These are phyloP conservation scores for Pochonia chlamydosporia DNA, from an alignment of 2,329 filamentous ascomycete genomes.

Conservation along the genomic window DNA sequence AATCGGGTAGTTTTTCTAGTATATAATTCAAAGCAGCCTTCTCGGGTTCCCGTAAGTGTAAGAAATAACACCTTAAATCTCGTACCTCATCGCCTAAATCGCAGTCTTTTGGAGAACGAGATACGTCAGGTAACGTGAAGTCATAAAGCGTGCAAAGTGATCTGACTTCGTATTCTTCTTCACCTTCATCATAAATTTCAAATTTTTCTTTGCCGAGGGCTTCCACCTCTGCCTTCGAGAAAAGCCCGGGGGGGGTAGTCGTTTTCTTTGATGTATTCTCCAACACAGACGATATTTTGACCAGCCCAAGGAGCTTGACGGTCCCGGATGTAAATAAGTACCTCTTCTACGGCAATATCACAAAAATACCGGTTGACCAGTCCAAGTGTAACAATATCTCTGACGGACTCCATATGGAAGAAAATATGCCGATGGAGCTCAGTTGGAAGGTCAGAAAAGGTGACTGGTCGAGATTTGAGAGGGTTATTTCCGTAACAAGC, in stretches of 20 bases:
- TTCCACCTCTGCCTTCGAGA: neutral
- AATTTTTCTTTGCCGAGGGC: neutral
- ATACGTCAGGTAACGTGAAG: neutral
- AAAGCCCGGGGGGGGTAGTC: slow-evolving; percentile 6
- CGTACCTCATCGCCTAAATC: no score
- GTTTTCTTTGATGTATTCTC: neutral
- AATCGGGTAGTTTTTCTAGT: no score
- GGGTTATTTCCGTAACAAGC: no score
- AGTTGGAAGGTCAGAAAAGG: neutral
- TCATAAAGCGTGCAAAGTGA: neutral
- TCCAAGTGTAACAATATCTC: neutral
- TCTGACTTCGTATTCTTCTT: no score
- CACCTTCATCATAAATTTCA: neutral
- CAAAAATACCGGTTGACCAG: neutral
- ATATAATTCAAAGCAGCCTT: no score
- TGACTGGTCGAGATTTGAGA: no score
- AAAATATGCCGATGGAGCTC: neutral
- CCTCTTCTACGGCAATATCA: neutral
- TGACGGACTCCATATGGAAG: accelerated
- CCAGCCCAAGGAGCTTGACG: neutral
- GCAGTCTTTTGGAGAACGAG: no score
- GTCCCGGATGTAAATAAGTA: accelerated
- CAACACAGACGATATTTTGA: slow-evolving; percentile 8
- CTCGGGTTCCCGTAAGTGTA: no score
- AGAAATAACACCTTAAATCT: no score